Evolutionary conservation across 495 filamentous ascomycete genomes (phyloP).

Genomic region (Bryoglossum gracile): DNA sequence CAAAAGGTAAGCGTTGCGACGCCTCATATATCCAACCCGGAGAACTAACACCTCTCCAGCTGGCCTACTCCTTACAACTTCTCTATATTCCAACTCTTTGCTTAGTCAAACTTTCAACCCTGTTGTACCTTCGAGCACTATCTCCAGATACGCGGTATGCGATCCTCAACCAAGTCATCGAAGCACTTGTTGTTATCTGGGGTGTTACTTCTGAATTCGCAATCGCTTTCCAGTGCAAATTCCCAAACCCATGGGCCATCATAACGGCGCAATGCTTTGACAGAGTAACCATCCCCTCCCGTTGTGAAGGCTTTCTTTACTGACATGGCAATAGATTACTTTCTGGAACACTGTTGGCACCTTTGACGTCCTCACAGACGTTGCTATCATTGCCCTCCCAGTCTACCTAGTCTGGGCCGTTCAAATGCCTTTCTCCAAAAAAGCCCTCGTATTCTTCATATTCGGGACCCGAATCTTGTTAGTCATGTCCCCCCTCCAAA

Average conservation of each 20-base stretch:
- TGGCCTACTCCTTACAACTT: constrained; percentile 6
- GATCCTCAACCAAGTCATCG: neutral
- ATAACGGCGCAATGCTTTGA: constrained; percentile 24
- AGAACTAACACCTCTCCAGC: no score
- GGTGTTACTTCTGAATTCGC: constrained; percentile 15
- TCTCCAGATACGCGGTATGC: neutral
- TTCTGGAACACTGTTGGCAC: constrained; percentile 11
- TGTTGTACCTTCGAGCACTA: neutral
- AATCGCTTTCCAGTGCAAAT: constrained; percentile 25
- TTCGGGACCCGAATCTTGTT: constrained; percentile 16
- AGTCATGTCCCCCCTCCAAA: neutral
- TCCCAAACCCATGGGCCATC: constrained; percentile 24
- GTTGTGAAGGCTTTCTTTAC: neutral
- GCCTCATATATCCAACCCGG: no score
- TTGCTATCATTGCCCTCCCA: constrained; percentile 9
- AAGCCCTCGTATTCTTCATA: neutral
- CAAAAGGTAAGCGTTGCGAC: constrained; percentile 3
- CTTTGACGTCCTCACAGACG: constrained; percentile 15
- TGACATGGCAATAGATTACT: neutral
- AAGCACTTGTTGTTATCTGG: constrained; percentile 20
- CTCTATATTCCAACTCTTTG: constrained; percentile 2
- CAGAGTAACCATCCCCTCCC: constrained; percentile 10
- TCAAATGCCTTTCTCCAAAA: constrained; percentile 7
- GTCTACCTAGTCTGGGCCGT: constrained; percentile 8
- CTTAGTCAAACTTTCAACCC: constrained; percentile 11